A percentile compares a stretch with the other conserved stretches of the same genome.
These are phyloP conservation scores for Lachancea sp. DNA, from an alignment of 805 yeast genomes.

Conservation along the genomic window DNA sequence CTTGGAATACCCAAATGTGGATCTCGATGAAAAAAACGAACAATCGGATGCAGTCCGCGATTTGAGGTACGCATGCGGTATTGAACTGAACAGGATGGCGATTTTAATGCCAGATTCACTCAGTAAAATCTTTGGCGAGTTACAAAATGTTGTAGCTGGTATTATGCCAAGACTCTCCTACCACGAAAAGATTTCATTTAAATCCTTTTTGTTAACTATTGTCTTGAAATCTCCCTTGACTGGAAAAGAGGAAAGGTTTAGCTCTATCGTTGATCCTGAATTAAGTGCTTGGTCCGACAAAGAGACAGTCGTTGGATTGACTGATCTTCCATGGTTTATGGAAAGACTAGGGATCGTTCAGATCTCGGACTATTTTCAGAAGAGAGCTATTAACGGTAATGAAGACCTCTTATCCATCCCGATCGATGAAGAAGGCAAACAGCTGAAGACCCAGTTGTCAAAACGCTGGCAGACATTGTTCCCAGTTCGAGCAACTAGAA, in stretches of 20 bases:
- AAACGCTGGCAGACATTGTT: constrained; percentile 91
- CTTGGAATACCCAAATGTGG: constrained; percentile 61
- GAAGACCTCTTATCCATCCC: constrained; percentile 69
- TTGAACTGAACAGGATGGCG: constrained; percentile 89
- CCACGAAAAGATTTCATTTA: constrained; percentile 91
- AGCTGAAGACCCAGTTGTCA: constrained; percentile 67
- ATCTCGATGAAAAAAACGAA: constrained; percentile 46
- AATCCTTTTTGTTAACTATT: constrained; percentile 84
- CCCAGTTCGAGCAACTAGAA: constrained; percentile 92
- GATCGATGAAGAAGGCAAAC: constrained; percentile 86
- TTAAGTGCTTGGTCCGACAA: constrained; percentile 89
- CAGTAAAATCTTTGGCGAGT: constrained; percentile 69
- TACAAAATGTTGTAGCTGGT: constrained; percentile 72
- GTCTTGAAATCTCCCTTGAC: constrained; percentile 77
- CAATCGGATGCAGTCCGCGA: constrained; percentile 81
- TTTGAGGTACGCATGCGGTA: constrained; percentile 85
- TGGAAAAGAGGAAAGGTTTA: constrained; percentile 70
- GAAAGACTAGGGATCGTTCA: constrained; percentile 91
- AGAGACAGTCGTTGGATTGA: constrained; percentile 78
- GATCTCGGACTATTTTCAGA: constrained; percentile 84
- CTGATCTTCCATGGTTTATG: constrained; percentile 96
- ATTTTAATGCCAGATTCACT: constrained; percentile 90
- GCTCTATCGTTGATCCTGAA: constrained; percentile 89
- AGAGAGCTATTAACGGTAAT: constrained; percentile 69
- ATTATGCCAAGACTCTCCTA: constrained; percentile 71